A percentile compares a stretch with the other conserved stretches of the same genome.
These are phyloP conservation scores for Lasiodiplodia citricola DNA, from an alignment of 2,329 filamentous ascomycete species.

Conservation along the genomic window DNA sequence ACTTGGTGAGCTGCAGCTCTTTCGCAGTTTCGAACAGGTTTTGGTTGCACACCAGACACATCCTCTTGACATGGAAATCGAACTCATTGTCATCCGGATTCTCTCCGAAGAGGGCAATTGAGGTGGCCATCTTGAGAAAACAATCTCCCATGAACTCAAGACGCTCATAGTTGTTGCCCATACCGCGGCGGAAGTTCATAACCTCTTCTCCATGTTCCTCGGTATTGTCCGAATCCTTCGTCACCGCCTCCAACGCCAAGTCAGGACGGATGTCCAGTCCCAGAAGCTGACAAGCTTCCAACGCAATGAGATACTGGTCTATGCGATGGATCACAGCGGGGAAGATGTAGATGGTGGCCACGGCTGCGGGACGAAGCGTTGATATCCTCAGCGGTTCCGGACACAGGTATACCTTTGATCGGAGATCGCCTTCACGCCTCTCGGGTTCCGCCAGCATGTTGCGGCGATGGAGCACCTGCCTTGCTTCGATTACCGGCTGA, in stretches of 20 bases:
- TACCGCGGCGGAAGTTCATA: slow-evolving; percentile 78
- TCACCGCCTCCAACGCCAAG: slow-evolving; percentile 85
- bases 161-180: slow-evolving; percentile 94
- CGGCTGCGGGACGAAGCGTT: slow-evolving; percentile 71
- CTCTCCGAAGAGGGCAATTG: slow-evolving; percentile 80
- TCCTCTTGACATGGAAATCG: slow-evolving; percentile 86
- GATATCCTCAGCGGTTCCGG: slow-evolving; percentile 80
- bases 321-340: slow-evolving; percentile 85
- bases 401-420: slow-evolving; percentile 69
- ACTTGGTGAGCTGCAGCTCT: slow-evolving; percentile 70
- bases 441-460: slow-evolving; percentile 78
- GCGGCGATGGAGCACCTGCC: slow-evolving; percentile 75
- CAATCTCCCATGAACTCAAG: slow-evolving; percentile 93
- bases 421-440: slow-evolving; percentile 57
- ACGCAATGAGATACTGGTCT: slow-evolving; percentile 78
- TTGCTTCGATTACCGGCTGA: slow-evolving; percentile 82
- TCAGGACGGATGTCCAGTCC: slow-evolving; percentile 68
- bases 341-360: slow-evolving; percentile 74
- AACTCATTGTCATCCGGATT: slow-evolving; percentile 82
- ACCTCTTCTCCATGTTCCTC: slow-evolving; percentile 72
- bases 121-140: slow-evolving; percentile 95
- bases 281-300: slow-evolving; percentile 73
- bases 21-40: slow-evolving; percentile 82
- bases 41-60: slow-evolving; percentile 88
- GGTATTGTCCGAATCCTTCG: slow-evolving; percentile 87